These are phyloP conservation scores for Dalbergia oliveri DNA, from an alignment of 306 rosid species.

Conservation along the genomic window DNA sequence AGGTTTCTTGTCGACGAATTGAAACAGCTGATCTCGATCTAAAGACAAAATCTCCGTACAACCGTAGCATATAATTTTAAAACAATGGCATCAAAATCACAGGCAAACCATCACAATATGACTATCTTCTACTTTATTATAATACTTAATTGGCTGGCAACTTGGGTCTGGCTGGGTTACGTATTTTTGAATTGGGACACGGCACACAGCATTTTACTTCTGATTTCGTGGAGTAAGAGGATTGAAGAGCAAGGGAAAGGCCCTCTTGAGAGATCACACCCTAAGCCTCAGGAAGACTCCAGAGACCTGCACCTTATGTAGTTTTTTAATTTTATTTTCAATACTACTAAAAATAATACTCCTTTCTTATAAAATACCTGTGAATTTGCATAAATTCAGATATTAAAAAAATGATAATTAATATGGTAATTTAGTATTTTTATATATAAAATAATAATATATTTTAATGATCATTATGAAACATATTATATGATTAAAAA, in stretches of 20 bases:
- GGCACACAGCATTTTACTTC: constrained; percentile 47
- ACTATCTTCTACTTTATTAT: background rate
- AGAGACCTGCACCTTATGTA: constrained; percentile 60
- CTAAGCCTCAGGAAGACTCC: constrained; percentile 59
- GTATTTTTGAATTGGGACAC: constrained; percentile 46
- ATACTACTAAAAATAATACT: background rate
- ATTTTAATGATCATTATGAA: background rate
- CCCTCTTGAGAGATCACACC: background rate
- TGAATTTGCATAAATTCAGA: too few relatives aligned
- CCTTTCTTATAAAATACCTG: too few relatives aligned
- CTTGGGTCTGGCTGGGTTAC: constrained; percentile 39
- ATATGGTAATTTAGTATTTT: too few relatives aligned
- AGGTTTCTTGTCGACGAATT: constrained; percentile 69
- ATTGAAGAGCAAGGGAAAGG: background rate
- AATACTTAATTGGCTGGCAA: constrained; percentile 30
- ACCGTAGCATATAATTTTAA: background rate
- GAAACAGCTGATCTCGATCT: constrained; percentile 36
- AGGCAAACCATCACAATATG: constrained; percentile 3
- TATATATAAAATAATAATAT: too few relatives aligned
- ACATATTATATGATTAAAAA: too few relatives aligned
- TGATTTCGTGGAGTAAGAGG: constrained; percentile 46
- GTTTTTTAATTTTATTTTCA: constrained; percentile 30
- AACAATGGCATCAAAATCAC: constrained; percentile 20
- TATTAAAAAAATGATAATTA: too few relatives aligned
- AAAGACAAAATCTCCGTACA: constrained; percentile 31